These are phyloP conservation scores for Trypanosoma rangeli DNA, from an alignment of 208 protist genomes.

Conservation along the genomic window DNA sequence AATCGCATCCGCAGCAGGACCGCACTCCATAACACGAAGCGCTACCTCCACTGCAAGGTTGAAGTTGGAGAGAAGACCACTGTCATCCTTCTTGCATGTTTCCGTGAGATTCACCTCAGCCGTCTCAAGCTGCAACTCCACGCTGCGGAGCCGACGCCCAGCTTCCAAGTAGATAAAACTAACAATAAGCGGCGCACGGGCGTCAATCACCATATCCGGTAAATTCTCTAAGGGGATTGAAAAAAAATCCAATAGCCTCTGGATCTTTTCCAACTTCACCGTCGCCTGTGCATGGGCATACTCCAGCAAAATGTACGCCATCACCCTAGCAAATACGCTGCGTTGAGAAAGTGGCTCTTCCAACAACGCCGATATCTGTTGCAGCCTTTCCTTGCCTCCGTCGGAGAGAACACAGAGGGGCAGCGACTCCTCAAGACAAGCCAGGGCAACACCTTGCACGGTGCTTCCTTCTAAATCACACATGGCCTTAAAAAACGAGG, in stretches of 20 bases:
- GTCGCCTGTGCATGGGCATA: not conserved
- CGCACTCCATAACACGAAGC: conserved; percentile 43
- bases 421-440: conserved; percentile 28
- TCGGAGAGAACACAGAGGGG: conserved; percentile 24
- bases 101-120: not conserved
- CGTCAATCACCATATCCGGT: conserved; percentile 21
- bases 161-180: conserved; percentile 71
- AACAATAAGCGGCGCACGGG: conserved; percentile 45
- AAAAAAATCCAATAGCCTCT: conserved; percentile 22
- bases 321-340: conserved; percentile 14
- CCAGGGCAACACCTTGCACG: conserved; percentile 13
- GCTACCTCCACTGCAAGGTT: conserved; percentile 40
- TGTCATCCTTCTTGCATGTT: not conserved
- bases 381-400: conserved; percentile 2
- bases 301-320: conserved; percentile 35
- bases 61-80: conserved; percentile 33
- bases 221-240: conserved; percentile 24
- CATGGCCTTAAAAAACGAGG: conserved; percentile 36
- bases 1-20: conserved; percentile 10
- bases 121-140: conserved; percentile 31
- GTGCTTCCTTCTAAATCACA: conserved; percentile 28
- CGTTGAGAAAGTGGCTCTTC: not conserved
- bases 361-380: conserved; percentile 14
- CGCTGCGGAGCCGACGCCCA: conserved; percentile 39
- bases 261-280: conserved; percentile 19